Conservation (phyloP, 2,329 filamentous ascomycete genomes). For the Scedosporium boydii region DNA sequence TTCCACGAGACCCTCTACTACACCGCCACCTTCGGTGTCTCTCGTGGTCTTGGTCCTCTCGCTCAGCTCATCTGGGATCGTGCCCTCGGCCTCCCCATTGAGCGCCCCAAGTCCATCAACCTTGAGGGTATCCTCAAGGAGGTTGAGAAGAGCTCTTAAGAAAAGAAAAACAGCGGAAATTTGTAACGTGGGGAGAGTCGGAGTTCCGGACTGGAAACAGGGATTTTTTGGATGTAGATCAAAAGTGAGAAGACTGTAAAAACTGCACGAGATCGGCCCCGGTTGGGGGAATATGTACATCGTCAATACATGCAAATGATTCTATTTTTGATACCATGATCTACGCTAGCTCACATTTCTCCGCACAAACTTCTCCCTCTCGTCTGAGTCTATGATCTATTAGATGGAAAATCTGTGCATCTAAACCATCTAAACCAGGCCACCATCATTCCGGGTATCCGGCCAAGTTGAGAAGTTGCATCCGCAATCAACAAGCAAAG, state of each 20-base stretch:
- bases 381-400: not conserved
- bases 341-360: not conserved
- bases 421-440: not conserved
- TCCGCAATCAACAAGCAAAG: not conserved
- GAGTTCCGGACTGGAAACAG: not conserved
- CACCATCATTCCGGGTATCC: not conserved
- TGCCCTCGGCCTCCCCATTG: slow-evolving; percentile 86
- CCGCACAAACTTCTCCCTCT: not conserved
- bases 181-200: not conserved
- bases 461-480: not conserved
- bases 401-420: not conserved
- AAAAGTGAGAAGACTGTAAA: not conserved
- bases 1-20: slow-evolving; percentile 98
- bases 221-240: not conserved
- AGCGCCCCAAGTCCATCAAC: slow-evolving; percentile 97
- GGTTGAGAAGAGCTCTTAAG: slow-evolving; percentile 34
- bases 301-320: not conserved
- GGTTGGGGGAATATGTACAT: not conserved
- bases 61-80: slow-evolving; percentile 96
- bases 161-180: not conserved
- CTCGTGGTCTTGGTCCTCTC: slow-evolving; percentile 70
- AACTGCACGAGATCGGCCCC: not conserved
- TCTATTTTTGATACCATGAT: slow-evolving; percentile 3
- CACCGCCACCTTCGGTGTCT: slow-evolving; percentile 62
- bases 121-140: slow-evolving; percentile 72